These are phyloP conservation scores for Eutrema japonicum DNA, from an alignment of 345 rosid species.

Conservation along the genomic window DNA sequence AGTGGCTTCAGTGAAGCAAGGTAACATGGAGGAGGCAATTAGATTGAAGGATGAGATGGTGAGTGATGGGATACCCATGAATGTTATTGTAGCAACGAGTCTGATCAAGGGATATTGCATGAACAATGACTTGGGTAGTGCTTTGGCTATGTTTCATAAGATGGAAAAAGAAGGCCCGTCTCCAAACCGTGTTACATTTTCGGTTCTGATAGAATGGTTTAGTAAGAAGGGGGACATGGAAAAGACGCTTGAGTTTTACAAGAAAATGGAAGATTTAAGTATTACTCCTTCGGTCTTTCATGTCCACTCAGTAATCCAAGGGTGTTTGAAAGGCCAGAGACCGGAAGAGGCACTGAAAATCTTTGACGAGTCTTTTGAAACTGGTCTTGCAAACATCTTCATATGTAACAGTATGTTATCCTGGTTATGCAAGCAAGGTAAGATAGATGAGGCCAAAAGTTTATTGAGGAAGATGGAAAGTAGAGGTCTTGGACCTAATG, in stretches of 20 bases:
- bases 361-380: constrained; percentile 62
- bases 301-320: constrained; percentile 58
- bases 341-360: constrained; percentile 55
- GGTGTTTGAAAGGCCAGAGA: constrained; percentile 51
- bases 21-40: constrained; percentile 64
- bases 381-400: constrained; percentile 57
- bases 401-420: constrained; percentile 58
- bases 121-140: constrained; percentile 53
- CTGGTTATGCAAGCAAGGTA: constrained; percentile 59
- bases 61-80: constrained; percentile 60
- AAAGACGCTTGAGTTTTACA: constrained; percentile 64
- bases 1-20: constrained; percentile 61
- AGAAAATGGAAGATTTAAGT: constrained; percentile 59
- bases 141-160: constrained; percentile 61
- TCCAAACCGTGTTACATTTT: constrained; percentile 65
- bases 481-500: constrained; percentile 51
- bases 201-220: constrained; percentile 70
- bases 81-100: constrained; percentile 64
- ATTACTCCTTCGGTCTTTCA: constrained; percentile 55
- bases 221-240: constrained; percentile 59
- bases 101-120: constrained; percentile 68
- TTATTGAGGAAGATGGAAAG: constrained; percentile 65
- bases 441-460: constrained; percentile 56
- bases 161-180: constrained; percentile 60
- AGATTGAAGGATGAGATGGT: constrained; percentile 79